Evolutionary conservation across 441 rosid species (phyloP).

Genomic region (Euphorbia corollata): DNA sequence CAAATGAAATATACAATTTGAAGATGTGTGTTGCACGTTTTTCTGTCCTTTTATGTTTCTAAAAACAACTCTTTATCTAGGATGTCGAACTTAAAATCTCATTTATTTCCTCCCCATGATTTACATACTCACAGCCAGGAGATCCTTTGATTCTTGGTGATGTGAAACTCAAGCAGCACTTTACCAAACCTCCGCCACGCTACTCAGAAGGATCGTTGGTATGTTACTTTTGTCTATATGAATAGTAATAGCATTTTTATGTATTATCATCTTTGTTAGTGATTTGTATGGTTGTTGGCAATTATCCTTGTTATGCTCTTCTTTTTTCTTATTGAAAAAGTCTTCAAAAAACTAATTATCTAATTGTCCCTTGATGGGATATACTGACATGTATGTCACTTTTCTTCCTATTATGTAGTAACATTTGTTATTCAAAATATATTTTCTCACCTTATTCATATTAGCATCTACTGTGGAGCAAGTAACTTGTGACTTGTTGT

Average conservation of each 20-base stretch:
- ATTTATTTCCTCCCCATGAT: constrained; percentile 14
- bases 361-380: not conserved
- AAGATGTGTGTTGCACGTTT: not conserved
- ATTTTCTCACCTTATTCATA: not conserved
- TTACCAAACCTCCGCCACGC: constrained; percentile 79
- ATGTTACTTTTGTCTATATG: constrained; percentile 11
- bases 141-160: constrained; percentile 46
- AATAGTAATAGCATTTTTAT: not conserved
- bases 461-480: not conserved
- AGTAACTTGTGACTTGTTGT: not conserved
- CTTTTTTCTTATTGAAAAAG: not conserved
- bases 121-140: constrained; percentile 48
- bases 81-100: constrained; percentile 16
- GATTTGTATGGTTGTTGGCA: not conserved
- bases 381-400: not conserved
- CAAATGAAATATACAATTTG: not conserved
- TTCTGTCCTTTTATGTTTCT: not conserved
- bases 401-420: not conserved
- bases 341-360: not conserved
- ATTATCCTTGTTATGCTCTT: not conserved
- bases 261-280: not conserved
- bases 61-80: not conserved
- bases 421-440: not conserved
- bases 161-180: constrained; percentile 69
- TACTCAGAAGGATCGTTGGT: constrained; percentile 94